Base-by-base conservation (phyloP, 768 basidiomycete genomes). In the Termitomyces sp. region DNA sequence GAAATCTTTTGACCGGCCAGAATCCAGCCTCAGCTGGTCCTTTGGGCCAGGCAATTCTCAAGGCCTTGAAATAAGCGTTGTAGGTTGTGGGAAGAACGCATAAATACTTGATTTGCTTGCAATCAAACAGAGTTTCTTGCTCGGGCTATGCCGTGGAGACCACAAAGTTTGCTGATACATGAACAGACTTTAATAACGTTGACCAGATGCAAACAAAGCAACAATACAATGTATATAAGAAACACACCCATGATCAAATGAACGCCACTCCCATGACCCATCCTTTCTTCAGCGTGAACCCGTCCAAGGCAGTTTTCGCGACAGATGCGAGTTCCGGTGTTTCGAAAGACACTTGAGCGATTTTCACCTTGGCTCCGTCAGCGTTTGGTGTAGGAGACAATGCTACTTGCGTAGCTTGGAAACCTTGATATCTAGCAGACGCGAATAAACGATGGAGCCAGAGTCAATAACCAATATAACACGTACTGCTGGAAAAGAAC, bases 401-500 rank as follows among this genome's bases (percentile, higher is more conserved):
- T 16, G 80, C 80, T 57, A 93, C 85, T 34, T 85, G 81, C 10
- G 88, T 82, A 18, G 82, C 77, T 68, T 84, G 79, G 75, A 92
- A 92, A 22, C 94, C 94, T 66, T 87, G 82, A 69, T 94, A 92
- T 70, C 94, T 96, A 69, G 37, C 28, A 22, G 28, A 50, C 34
- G 16, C 33, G 4, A 22, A n/a, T 62, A 3, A 62, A 24, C 37
- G 29, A 22, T 1, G 15, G 20, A 24, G 22, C 34, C 3, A 15
- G n/a, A 22, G 20, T 12, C n/a, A 10, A 37, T 9, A 5, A 24
- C 36, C 13, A 33, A 26, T 4, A 26, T 5, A 47, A 34, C 2
- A 84, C 94, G 57, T 66, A 95, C 94, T 94, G 92, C 72, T 94
- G 90, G 77, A 96, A 96, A 18, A 97, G 74, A 18, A 94, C 90